Evolutionary conservation across 805 yeast genomes (phyloP), one percentile per base, ranked within the genome.

Genomic region (Myxozyma geophila): DNA sequence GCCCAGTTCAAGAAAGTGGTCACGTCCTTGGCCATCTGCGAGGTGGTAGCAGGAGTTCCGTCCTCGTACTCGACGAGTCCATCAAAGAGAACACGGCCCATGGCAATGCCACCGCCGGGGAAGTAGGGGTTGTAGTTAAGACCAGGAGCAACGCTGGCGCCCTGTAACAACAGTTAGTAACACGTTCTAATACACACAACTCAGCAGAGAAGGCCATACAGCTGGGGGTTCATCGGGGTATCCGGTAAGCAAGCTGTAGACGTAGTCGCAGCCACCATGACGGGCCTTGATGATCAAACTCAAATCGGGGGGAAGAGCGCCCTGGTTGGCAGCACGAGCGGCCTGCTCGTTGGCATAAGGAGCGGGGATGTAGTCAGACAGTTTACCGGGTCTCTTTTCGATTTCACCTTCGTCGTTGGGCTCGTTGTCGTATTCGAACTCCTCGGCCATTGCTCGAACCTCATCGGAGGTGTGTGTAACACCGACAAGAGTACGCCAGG

Each of bases 11-110:
- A 87, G 88, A 95, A 95, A 59, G 91, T 87, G 68, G 91, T 81
- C 62, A 95, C 99, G 79, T 95, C 99, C 85, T 95, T 95, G 72
- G 99, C 99, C 98, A 93, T 92, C 83, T 95, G 99, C 62, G 98
- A 88, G 69, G 98, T 89, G 59, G 98, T 87, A 59, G 99, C 98
- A 64, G 96, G 97, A 64, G 99, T 95, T 76, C 99, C 99, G 78
- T 95, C 99, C 79, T 95, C 99, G 81, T 87, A 95, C 83, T 95
- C 99, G 70, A 95, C 99, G 75, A 95, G 84, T 70, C 90, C 99
- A 77, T 95, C 99, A 73, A 92, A 95, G 78, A 95, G 84, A 64
- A 93, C 98, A 83, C 99, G 90, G 77, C 90, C 98, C 99, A 95
- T 95, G 73, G 97, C 99, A 82, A 95, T 93, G 49, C 98, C 85